Evolutionary conservation across 2,329 filamentous ascomycete species (phyloP), one percentile per base, ranked within the genome.

Genomic region (Septoria petroselini): DNA sequence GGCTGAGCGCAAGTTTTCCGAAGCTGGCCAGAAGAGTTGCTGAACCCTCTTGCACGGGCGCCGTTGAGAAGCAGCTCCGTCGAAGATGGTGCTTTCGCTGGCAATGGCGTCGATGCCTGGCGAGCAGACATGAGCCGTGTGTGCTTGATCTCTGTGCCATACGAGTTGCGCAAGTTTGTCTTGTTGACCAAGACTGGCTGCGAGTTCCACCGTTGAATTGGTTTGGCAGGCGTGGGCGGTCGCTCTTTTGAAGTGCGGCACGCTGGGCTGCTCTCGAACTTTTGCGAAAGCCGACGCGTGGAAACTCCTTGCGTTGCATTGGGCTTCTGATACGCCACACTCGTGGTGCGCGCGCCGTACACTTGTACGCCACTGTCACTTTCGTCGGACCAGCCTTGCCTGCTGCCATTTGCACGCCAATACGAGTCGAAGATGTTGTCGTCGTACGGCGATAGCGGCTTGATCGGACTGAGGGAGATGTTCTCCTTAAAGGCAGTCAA

Each of bases 401-500:
- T 38, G 18, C 43, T 48, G 25, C 33, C 40, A 29, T 58, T 58
- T 46, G 38, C 23, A n/a, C 58, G 48, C n/a, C 55, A 52, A 7
- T 55, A 47, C 12, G 52, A 21, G 44, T 52, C 46, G 14, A 62
- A 57, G 15, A 58, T 52, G 14, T 50, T 35, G 5, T 56, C 54
- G 11, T 58, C 50, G 17, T 47, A 48, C 19, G 62, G 57, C 15
- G 43, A 33, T 7, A 62, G 41, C 17, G 57, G 55, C 48, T 60
- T 64, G 48, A 58, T 59, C 1, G 58, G 58, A 44, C 60, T 67
- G 19, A 61, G 46, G 1, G 64, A 57, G 18, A 65, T 55, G 49
- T 67, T 67, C 53, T 68, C 65, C 48, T 67, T 68, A 57, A 65
- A 65, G 0, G 59, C 59, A 7, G 60, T 65, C 15, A 55, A 45